These are phyloP conservation scores for Mayamaea pseudoterrestris DNA, from an alignment of 108 stramenopile species.

Conservation along the genomic window DNA sequence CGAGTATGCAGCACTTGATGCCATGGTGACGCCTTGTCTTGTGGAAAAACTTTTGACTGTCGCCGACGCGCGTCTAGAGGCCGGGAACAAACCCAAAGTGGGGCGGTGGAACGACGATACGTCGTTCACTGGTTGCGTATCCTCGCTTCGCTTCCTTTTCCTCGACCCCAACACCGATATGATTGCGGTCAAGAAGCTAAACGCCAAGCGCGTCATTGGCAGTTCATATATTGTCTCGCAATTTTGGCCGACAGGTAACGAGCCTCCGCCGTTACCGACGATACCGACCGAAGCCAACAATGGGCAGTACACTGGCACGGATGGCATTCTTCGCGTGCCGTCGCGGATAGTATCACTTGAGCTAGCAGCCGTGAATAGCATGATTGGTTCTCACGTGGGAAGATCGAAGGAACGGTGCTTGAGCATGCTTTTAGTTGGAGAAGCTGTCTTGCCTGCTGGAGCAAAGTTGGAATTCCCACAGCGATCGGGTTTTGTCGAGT, in stretches of 20 bases:
- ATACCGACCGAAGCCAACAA: conserved; percentile 10
- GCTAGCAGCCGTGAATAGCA: neutral
- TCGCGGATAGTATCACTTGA: conserved; percentile 9
- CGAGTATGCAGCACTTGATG: conserved; percentile 38
- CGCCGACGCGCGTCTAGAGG: neutral
- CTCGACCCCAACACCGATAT: conserved; percentile 1
- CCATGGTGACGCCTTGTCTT: conserved; percentile 15
- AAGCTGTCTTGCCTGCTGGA: neutral
- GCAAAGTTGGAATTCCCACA: conserved; percentile 17
- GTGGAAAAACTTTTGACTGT: conserved; percentile 7
- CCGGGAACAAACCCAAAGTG: neutral
- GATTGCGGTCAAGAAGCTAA: conserved; percentile 9
- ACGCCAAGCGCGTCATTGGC: conserved; percentile 21
- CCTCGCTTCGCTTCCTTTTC: conserved; percentile 8
- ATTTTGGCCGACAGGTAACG: conserved; percentile 13
- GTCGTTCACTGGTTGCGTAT: neutral
- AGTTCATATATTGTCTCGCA: conserved; percentile 18
- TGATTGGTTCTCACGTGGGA: neutral
- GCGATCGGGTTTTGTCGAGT: conserved; percentile 19
- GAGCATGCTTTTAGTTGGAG: conserved; percentile 4
- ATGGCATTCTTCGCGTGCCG: conserved; percentile 17
- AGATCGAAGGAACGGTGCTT: conserved; percentile 20
- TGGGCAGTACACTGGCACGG: conserved; percentile 8
- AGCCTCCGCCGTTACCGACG: conserved; percentile 7
- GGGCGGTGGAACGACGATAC: conserved; percentile 1